Evolutionary conservation across 1,284 basidiomycete species (phyloP).

Genomic region (Sanghuangporus sanghuang): DNA sequence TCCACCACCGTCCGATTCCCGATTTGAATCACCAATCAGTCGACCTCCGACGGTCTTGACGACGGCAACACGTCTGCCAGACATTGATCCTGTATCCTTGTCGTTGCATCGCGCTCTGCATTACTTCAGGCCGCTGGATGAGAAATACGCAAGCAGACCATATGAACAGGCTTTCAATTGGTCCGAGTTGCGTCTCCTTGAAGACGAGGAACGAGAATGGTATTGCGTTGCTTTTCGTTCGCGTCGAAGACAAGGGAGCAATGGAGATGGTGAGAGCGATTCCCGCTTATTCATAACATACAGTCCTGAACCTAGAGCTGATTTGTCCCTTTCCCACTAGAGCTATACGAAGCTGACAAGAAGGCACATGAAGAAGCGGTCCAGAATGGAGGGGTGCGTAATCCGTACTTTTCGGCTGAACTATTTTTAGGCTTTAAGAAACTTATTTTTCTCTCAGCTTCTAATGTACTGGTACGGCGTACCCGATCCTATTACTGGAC

Average conservation of each 20-base stretch:
- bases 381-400: constrained; percentile 69
- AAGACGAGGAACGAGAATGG: constrained; percentile 76
- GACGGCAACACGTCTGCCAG: constrained; percentile 72
- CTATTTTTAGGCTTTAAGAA: constrained; percentile 15
- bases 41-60: constrained; percentile 36
- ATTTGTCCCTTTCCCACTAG: constrained; percentile 31
- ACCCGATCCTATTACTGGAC: constrained; percentile 67
- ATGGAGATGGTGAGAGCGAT: constrained; percentile 51
- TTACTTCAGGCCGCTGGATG: constrained; percentile 57
- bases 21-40: neutral
- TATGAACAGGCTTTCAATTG: constrained; percentile 86
- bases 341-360: constrained; percentile 80
- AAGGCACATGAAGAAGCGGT: constrained; percentile 89
- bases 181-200: constrained; percentile 62
- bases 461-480: constrained; percentile 89
- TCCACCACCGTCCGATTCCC: neutral
- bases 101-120: constrained; percentile 83
- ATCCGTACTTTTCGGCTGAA: constrained; percentile 12
- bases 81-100: constrained; percentile 80
- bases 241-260: constrained; percentile 63
- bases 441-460: constrained; percentile 38
- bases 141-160: constrained; percentile 55
- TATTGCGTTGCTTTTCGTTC: constrained; percentile 90
- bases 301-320: neutral
- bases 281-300: neutral